Percentiles rank a stretch among this genome's conserved stretches.
phyloP scores from a whole-genome alignment of 2,329 filamentous ascomycete species.

The Diaporthe capsici region DNA sequence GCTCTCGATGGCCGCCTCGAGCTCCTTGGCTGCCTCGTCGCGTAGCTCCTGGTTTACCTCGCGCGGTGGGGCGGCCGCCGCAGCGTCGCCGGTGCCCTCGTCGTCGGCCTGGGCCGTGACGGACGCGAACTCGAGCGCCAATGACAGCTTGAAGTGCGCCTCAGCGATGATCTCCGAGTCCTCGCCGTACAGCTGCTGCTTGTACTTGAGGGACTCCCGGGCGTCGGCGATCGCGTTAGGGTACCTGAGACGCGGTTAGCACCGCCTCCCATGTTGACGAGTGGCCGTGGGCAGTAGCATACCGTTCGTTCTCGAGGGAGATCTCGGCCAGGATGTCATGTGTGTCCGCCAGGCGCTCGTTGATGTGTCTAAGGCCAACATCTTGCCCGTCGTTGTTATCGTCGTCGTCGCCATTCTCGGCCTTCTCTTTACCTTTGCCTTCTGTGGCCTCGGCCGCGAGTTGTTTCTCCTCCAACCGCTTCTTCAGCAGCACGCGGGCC shows the following conservation, averaged over 20 bases:
- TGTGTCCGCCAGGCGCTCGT: constrained; percentile 91
- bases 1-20: constrained; percentile 81
- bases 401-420: constrained; percentile 51
- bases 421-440: constrained; percentile 59
- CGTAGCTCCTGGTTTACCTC: constrained; percentile 78
- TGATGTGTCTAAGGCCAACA: constrained; percentile 70
- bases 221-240: constrained; percentile 88
- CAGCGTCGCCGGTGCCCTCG: constrained; percentile 52
- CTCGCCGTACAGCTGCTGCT: constrained; percentile 81
- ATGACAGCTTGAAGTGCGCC: constrained; percentile 95
- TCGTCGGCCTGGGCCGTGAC: constrained; percentile 73
- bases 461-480: constrained; percentile 62
- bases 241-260: constrained; percentile 66
- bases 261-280: constrained; percentile 4
- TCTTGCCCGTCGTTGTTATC: constrained; percentile 44
- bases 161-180: constrained; percentile 92
- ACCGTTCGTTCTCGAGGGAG: constrained; percentile 94
- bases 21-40: constrained; percentile 78
- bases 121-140: constrained; percentile 94
- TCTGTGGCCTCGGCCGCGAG: constrained; percentile 54
- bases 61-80: constrained; percentile 40
- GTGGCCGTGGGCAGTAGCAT: constrained; percentile 44
- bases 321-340: constrained; percentile 96
- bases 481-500: constrained; percentile 75
- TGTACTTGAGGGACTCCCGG: constrained; percentile 81